A percentile compares a stretch with the other conserved stretches of the same genome.
Conservation (phyloP, 345 rosid genomes). For the Luvunga scandens region DNA sequence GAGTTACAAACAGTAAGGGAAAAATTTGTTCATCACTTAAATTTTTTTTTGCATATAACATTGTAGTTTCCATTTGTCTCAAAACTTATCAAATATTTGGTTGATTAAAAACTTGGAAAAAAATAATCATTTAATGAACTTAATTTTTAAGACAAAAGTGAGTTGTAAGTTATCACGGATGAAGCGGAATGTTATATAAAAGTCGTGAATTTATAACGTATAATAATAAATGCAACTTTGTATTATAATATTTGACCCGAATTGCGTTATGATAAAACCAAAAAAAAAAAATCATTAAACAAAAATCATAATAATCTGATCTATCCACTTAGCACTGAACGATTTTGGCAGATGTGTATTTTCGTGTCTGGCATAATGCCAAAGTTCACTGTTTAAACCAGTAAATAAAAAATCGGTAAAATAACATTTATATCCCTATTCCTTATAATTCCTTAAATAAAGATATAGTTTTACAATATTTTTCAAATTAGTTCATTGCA, state of each 20-base stretch:
- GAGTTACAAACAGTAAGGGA: background rate
- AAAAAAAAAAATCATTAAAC: background rate
- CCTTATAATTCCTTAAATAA: too few species aligned
- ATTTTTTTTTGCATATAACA: too few species aligned
- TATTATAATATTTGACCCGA: background rate
- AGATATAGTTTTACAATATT: background rate
- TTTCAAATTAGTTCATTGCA: background rate
- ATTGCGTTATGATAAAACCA: background rate
- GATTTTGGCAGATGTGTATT: slow-evolving; percentile 14
- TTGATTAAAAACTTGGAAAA: background rate
- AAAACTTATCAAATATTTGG: background rate
- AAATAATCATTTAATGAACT: too few species aligned
- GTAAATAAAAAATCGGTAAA: background rate
- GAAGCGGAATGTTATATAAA: background rate
- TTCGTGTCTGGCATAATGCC: slow-evolving; percentile 43
- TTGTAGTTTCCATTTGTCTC: background rate
- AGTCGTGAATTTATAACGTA: background rate
- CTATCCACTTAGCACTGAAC: slow-evolving; percentile 16
- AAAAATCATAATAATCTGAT: background rate
- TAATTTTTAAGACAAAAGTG: too few species aligned
- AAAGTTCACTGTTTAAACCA: slow-evolving; percentile 31
- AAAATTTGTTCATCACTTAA: too few species aligned
- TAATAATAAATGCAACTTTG: background rate
- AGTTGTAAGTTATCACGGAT: background rate
- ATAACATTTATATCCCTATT: background rate